These are phyloP conservation scores for Dillenia suffruticosa DNA, from an alignment of 164 flowering plant genomes.

Conservation along the genomic window DNA sequence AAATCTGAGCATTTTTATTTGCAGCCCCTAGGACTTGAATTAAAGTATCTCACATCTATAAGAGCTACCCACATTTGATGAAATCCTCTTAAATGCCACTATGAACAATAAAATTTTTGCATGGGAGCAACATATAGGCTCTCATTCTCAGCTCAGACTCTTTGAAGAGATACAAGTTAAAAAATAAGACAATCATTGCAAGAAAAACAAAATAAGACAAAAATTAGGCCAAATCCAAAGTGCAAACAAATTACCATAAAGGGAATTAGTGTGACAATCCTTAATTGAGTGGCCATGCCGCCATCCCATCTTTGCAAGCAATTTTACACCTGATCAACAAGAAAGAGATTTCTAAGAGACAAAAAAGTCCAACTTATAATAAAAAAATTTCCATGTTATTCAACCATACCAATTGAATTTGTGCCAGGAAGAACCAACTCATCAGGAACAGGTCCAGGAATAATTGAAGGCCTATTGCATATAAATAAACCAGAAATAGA, in stretches of 20 bases:
- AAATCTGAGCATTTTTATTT: no score
- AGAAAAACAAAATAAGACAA: no score
- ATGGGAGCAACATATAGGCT: no score
- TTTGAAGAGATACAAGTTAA: no score
- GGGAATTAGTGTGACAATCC: slow-evolving; percentile 43
- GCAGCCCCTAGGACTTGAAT: no score
- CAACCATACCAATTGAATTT: slow-evolving; percentile 70
- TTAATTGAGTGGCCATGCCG: slow-evolving; percentile 77
- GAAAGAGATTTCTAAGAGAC: background rate
- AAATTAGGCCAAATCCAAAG: background rate
- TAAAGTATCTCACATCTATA: no score
- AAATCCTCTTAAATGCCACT: no score
- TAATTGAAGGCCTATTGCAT: slow-evolving; percentile 71
- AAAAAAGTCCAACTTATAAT: background rate
- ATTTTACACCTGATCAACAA: slow-evolving; percentile 59
- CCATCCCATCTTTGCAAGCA: slow-evolving; percentile 97
- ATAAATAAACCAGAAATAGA: background rate
- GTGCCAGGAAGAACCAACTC: slow-evolving; percentile 74
- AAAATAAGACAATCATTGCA: no score
- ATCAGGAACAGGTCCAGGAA: slow-evolving; percentile 96
- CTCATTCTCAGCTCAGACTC: no score
- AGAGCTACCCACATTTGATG: no score
- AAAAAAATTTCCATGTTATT: background rate
- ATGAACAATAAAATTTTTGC: no score
- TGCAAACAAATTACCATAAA: slow-evolving; percentile 48